Percentiles rank a stretch among this genome's conserved stretches.
These are phyloP conservation scores for Aureobasidium sp. DNA, from an alignment of 2,329 filamentous ascomycete genomes.

Conservation along the genomic window DNA sequence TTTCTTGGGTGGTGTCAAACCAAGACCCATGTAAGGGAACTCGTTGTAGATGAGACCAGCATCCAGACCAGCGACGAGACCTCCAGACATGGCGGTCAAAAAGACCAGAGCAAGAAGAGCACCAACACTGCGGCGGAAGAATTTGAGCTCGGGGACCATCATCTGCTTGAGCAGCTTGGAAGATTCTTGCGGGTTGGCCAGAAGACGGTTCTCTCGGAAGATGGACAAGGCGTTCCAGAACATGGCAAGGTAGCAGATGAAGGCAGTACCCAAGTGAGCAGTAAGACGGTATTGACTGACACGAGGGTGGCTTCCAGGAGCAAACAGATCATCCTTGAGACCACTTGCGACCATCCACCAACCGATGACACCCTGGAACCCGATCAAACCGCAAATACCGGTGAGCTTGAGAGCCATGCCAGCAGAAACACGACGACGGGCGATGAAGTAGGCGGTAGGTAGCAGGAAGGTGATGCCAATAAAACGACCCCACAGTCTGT, in stretches of 20 bases:
- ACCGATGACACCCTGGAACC: conserved; percentile 88
- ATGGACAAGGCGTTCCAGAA: conserved; percentile 79
- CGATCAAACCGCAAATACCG: conserved; percentile 82
- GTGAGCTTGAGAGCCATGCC: conserved; percentile 69
- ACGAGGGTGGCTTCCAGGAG: conserved; percentile 78
- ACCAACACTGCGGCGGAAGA: conserved; percentile 66
- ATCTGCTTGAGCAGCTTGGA: conserved; percentile 49
- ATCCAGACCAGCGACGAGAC: conserved; percentile 87
- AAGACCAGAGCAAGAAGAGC: conserved; percentile 71
- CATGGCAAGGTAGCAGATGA: conserved; percentile 92
- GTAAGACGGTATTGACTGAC: conserved; percentile 92
- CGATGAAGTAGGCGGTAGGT: conserved; percentile 81
- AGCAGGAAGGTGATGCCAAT: conserved; percentile 85
- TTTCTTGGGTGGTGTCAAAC: conserved; percentile 67
- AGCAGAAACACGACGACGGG: conserved; percentile 65
- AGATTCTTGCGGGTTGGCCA: conserved; percentile 58
- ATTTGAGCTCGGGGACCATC: conserved; percentile 56
- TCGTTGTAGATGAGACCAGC: conserved; percentile 98
- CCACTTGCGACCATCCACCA: conserved; percentile 99
- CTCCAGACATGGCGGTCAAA: conserved; percentile 85
- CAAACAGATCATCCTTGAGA: conserved; percentile 90
- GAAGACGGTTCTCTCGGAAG: conserved; percentile 65
- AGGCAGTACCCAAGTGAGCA: conserved; percentile 81
- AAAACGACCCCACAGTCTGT: conserved; percentile 87
- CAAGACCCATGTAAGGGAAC: conserved; percentile 89